These are phyloP conservation scores for Lyophyllum shimeji DNA, from an alignment of 768 basidiomycete genomes.

Conservation along the genomic window DNA sequence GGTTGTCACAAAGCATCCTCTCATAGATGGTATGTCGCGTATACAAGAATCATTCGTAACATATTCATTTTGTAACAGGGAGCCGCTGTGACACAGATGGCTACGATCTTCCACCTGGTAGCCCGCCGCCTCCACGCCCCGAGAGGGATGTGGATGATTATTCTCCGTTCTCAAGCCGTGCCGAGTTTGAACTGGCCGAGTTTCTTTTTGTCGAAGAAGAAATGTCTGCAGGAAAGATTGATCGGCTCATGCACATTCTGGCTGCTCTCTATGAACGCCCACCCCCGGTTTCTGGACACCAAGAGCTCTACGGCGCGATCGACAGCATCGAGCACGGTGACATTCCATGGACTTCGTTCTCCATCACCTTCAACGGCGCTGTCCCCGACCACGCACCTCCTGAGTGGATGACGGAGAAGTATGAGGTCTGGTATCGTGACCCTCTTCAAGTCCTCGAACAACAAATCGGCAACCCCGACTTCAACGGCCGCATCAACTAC, in stretches of 20 bases:
- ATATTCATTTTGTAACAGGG: background rate
- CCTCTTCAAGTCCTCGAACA: slow-evolving; percentile 25
- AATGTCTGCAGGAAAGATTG: slow-evolving; percentile 8
- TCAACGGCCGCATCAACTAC: slow-evolving; percentile 29
- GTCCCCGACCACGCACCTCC: slow-evolving; percentile 13
- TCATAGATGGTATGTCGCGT: background rate
- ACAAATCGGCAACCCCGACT: slow-evolving; percentile 34
- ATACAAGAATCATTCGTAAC: background rate
- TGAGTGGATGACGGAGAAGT: slow-evolving; percentile 32
- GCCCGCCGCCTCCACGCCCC: background rate
- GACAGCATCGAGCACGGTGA: slow-evolving; percentile 32
- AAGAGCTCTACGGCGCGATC: slow-evolving; percentile 33
- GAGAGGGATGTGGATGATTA: background rate
- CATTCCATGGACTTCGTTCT: slow-evolving; percentile 35
- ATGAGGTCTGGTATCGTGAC: slow-evolving; percentile 34
- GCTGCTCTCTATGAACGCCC: background rate
- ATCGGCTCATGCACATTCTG: slow-evolving; percentile 4
- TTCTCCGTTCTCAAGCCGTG: background rate
- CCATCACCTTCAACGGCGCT: slow-evolving; percentile 24
- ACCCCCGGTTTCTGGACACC: slow-evolving; percentile 28
- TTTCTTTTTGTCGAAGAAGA: slow-evolving; percentile 3
- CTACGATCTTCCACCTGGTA: background rate
- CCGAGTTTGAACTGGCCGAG: slow-evolving; percentile 8
- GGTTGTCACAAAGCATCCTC: background rate
- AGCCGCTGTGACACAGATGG: slow-evolving; percentile 2